Percentiles rank a stretch among this genome's conserved stretches.
phyloP scores from a whole-genome alignment of 139 green algal species.

The Micractinium conductrix region DNA sequence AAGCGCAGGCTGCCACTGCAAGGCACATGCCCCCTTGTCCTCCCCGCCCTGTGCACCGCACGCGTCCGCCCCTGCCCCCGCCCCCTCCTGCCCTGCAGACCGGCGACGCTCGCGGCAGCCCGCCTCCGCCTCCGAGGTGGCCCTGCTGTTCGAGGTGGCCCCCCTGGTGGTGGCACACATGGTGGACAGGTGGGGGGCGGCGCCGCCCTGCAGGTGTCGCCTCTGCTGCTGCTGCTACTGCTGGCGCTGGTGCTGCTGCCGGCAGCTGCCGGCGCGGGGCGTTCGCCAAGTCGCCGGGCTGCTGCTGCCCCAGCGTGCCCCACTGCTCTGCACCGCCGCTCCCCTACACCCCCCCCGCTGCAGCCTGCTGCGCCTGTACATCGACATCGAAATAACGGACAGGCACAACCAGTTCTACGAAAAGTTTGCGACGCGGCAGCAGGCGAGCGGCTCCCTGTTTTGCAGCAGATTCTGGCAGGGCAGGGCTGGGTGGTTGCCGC shows the following conservation, averaged over 20 bases:
- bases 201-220: too few relatives aligned
- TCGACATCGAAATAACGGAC: constrained; percentile 83
- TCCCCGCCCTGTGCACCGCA: not conserved
- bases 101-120: constrained; percentile 3
- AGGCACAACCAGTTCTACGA: constrained; percentile 88
- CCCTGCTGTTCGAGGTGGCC: constrained; percentile 83
- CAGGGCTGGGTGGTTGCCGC: too few relatives aligned
- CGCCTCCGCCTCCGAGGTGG: constrained; percentile 37
- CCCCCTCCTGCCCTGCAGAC: not conserved
- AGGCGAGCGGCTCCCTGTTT: too few relatives aligned
- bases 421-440: constrained; percentile 91
- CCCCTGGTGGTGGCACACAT: constrained; percentile 81
- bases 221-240: too few relatives aligned
- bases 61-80: not conserved
- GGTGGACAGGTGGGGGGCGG: constrained; percentile 59
- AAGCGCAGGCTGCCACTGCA: not conserved
- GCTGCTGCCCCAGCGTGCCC: too few relatives aligned
- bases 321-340: not conserved
- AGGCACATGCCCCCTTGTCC: too few relatives aligned
- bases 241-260: too few relatives aligned
- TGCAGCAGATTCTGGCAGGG: too few relatives aligned
- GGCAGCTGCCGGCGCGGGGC: too few relatives aligned
- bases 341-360: not conserved
- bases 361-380: constrained; percentile 89
- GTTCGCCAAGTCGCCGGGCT: too few relatives aligned